Conservation (phyloP, 371 early-diverging fungal genomes). For the Parasitella parasitica region DNA sequence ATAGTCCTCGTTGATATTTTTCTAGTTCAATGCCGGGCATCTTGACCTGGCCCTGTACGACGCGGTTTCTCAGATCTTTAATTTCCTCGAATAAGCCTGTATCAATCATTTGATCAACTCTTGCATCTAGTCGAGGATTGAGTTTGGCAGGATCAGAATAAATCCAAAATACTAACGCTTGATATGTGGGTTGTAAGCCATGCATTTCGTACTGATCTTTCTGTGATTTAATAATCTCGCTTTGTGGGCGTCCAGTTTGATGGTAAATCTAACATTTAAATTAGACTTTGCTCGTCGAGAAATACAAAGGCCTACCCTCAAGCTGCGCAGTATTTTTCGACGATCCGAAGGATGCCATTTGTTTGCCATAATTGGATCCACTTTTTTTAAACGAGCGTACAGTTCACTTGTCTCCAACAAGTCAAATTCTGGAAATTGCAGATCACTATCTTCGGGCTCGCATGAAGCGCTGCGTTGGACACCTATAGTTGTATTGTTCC, state of each 20-base stretch:
- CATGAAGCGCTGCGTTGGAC: slow-evolving; percentile 2
- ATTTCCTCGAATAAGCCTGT: slow-evolving; percentile 83
- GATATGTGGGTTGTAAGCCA: slow-evolving; percentile 32
- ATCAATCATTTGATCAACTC: slow-evolving; percentile 88
- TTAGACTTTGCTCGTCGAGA: neutral
- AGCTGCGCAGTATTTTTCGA: slow-evolving; percentile 82
- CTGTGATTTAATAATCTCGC: slow-evolving; percentile 67
- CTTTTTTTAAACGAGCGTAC: slow-evolving; percentile 57
- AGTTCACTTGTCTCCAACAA: slow-evolving; percentile 49
- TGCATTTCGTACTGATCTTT: slow-evolving; percentile 41
- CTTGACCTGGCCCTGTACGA: slow-evolving; percentile 44
- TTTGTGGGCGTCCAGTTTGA: slow-evolving; percentile 74
- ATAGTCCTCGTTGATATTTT: slow-evolving; percentile 74
- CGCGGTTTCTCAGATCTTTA: slow-evolving; percentile 59
- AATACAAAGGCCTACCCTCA: slow-evolving; percentile 52
- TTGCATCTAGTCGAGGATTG: slow-evolving; percentile 74
- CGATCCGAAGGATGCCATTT: slow-evolving; percentile 92
- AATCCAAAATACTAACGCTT: slow-evolving; percentile 84
- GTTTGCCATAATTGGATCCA: slow-evolving; percentile 89
- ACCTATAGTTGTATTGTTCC: slow-evolving; percentile 67
- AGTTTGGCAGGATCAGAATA: slow-evolving; percentile 70
- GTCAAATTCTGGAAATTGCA: slow-evolving; percentile 34
- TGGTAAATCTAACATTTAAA: slow-evolving; percentile 58
- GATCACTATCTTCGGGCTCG: slow-evolving; percentile 6
- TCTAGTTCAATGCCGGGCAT: slow-evolving; percentile 47